Percentiles rank a stretch among this genome's conserved stretches.
These are phyloP conservation scores for Chlamydomonas schloesseri DNA, from an alignment of 139 green algal genomes.

Conservation along the genomic window DNA sequence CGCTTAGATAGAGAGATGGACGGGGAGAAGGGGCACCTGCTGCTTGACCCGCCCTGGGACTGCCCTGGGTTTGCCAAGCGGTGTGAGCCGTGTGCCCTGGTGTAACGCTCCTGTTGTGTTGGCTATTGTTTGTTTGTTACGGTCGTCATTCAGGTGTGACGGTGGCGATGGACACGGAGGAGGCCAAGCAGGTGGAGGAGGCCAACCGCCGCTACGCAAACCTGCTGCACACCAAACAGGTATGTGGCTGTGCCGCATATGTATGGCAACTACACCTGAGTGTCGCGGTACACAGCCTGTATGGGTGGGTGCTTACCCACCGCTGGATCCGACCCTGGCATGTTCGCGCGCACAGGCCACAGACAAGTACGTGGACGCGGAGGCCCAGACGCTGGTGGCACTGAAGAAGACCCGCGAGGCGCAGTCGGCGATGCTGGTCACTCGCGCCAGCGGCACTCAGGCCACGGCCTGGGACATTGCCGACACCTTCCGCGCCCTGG, in stretches of 20 bases:
- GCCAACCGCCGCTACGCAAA: slow-evolving; percentile 65
- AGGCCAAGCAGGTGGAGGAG: slow-evolving; percentile 61
- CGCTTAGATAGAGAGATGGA: too few species aligned
- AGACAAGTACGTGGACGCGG: slow-evolving; percentile 53
- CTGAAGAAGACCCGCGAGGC: slow-evolving; percentile 69
- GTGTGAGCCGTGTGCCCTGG: too few species aligned
- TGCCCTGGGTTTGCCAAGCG: too few species aligned
- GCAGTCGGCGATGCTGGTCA: slow-evolving; percentile 53
- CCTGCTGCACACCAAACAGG: slow-evolving; percentile 55
- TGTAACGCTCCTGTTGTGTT: too few species aligned
- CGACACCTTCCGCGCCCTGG: slow-evolving; percentile 53
- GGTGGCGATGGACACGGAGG: slow-evolving; percentile 62
- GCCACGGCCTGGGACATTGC: slow-evolving; percentile 66
- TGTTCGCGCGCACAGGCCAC: not conserved
- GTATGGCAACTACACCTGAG: too few species aligned
- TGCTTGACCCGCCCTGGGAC: too few species aligned
- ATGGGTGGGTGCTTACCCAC: too few species aligned
- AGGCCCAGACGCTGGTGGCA: slow-evolving; percentile 62
- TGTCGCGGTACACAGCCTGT: too few species aligned
- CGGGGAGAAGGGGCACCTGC: too few species aligned
- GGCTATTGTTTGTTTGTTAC: too few species aligned
- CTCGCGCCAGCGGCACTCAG: slow-evolving; percentile 41
- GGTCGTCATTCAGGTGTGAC: slow-evolving; percentile 65
- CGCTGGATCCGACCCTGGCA: too few species aligned
- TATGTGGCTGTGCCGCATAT: slow-evolving; percentile 35